phyloP scores from a whole-genome alignment of 1,139 yeast species.

The Taphrina confusa region DNA sequence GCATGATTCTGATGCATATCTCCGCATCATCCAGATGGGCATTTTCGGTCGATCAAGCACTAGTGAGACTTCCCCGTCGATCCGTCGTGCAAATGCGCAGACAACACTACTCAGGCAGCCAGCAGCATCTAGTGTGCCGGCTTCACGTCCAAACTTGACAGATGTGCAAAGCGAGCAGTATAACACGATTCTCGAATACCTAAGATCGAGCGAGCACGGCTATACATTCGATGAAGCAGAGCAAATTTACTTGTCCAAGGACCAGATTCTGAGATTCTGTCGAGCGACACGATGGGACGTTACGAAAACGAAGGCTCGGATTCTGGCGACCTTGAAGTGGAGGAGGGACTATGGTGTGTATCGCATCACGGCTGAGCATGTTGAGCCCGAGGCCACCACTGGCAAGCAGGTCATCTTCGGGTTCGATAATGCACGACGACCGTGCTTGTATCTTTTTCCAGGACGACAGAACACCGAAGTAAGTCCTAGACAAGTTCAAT shows the following conservation, averaged over 20 bases:
- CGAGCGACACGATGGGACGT: slow-evolving; percentile 89
- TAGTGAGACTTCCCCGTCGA: not conserved
- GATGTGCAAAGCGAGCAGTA: slow-evolving; percentile 4
- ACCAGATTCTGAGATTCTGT: slow-evolving; percentile 80
- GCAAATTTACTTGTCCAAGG: slow-evolving; percentile 58
- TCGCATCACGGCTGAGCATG: slow-evolving; percentile 48
- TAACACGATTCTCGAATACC: not conserved
- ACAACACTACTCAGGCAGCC: slow-evolving; percentile 2
- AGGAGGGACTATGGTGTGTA: slow-evolving; percentile 85
- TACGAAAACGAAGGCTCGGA: slow-evolving; percentile 67
- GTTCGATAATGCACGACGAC: slow-evolving; percentile 82
- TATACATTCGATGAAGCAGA: slow-evolving; percentile 15
- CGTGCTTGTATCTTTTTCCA: slow-evolving; percentile 83
- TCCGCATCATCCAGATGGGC: not conserved
- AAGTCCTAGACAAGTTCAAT: slow-evolving; percentile 85
- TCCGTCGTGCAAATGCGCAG: slow-evolving; percentile 4
- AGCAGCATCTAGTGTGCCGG: not conserved
- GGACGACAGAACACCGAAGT: slow-evolving; percentile 93
- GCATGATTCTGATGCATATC: not conserved
- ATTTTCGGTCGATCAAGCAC: slow-evolving; percentile 1
- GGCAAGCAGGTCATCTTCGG: slow-evolving; percentile 91
- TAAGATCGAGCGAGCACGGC: slow-evolving; percentile 15
- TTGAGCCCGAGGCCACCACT: slow-evolving; percentile 54
- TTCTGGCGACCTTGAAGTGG: slow-evolving; percentile 80
- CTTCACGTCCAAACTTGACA: not conserved